Percentiles rank a stretch among this genome's conserved stretches.
These are phyloP conservation scores for Nicotiana undulata DNA, from an alignment of 257 asterid genomes.

Conservation along the genomic window DNA sequence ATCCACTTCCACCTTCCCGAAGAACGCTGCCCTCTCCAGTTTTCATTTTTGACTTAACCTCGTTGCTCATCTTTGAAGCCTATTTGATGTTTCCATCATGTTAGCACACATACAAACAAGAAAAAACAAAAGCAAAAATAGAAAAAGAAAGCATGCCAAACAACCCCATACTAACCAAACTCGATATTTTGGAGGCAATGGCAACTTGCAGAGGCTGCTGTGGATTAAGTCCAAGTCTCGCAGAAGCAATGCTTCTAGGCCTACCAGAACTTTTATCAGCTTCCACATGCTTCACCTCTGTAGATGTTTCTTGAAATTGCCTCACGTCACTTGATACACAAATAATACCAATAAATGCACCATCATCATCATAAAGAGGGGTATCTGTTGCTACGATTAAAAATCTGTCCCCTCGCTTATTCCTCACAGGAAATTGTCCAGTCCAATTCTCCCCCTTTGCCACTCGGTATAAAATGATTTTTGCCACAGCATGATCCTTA, in stretches of 20 bases:
- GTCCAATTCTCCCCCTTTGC: constrained; percentile 74
- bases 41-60: constrained; percentile 77
- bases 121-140: not conserved
- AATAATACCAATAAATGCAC: constrained; percentile 56
- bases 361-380: constrained; percentile 79
- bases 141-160: not conserved
- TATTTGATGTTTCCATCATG: constrained; percentile 21
- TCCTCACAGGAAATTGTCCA: constrained; percentile 69
- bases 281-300: constrained; percentile 24
- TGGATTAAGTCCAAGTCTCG: constrained; percentile 64
- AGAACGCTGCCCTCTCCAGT: constrained; percentile 37
- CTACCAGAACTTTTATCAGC: constrained; percentile 34
- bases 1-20: constrained; percentile 65
- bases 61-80: constrained; percentile 87
- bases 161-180: constrained; percentile 51
- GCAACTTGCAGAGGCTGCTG: constrained; percentile 82
- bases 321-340: constrained; percentile 56
- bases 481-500: constrained; percentile 35
- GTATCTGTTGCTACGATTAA: constrained; percentile 51
- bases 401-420: constrained; percentile 55
- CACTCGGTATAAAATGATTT: constrained; percentile 43
- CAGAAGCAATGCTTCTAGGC: constrained; percentile 40
- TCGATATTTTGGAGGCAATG: constrained; percentile 75
- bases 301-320: constrained; percentile 45
- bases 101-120: constrained; percentile 24